phyloP scores from a whole-genome alignment of 345 rosid genomes.

The Hibiscus tridactylites region DNA sequence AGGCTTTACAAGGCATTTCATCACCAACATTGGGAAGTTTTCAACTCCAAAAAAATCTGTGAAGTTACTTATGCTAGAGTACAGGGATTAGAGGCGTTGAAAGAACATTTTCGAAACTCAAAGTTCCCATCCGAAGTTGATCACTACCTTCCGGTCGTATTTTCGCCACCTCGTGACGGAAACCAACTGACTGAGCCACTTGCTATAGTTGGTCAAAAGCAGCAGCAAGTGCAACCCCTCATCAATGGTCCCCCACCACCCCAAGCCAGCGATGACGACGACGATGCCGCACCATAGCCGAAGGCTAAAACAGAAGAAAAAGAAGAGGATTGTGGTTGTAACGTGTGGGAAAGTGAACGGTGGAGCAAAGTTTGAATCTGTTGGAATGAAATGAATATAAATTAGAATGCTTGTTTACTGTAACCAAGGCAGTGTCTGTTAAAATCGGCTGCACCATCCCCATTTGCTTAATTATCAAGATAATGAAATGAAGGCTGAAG shows the following conservation, averaged over 20 bases:
- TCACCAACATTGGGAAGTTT: conserved; percentile 67
- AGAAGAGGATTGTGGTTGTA: not conserved
- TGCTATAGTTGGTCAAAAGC: conserved; percentile 30
- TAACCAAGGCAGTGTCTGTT: not conserved
- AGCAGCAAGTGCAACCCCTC: not conserved
- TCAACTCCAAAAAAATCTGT: conserved; percentile 73
- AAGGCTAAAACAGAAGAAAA: not conserved
- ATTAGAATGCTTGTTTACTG: not conserved
- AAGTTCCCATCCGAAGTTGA: conserved; percentile 65
- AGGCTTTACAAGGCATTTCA: conserved; percentile 82
- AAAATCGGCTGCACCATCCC: conserved; percentile 6
- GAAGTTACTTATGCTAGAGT: conserved; percentile 79
- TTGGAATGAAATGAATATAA: no score
- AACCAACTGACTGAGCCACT: conserved; percentile 42
- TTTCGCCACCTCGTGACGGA: conserved; percentile 86
- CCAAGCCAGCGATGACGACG: not conserved
- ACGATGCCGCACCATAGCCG: not conserved
- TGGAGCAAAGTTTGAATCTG: no score
- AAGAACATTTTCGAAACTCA: conserved; percentile 78
- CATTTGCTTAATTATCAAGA: no score
- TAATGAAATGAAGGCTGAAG: no score
- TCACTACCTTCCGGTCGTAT: conserved; percentile 67
- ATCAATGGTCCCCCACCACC: not conserved
- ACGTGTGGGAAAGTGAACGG: no score
- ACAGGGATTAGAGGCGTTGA: conserved; percentile 78